Conservation (phyloP, 352 stramenopile genomes). For the Phytophthora chlamydospora region DNA sequence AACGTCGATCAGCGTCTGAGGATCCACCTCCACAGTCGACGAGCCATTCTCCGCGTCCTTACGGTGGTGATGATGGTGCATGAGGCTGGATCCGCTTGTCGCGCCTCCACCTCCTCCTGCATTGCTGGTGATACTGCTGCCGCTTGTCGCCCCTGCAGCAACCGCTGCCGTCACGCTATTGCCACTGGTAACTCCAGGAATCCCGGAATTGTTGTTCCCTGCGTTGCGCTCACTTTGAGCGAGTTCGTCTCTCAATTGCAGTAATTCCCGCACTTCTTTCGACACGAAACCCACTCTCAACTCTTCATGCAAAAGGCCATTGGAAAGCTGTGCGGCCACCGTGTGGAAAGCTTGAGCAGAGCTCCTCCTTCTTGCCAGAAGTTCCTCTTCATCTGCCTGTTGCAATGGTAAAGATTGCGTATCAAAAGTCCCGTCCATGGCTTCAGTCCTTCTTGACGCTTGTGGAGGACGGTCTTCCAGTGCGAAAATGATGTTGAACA, state of each 20-base stretch:
- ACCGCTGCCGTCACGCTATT: slow-evolving; percentile 40
- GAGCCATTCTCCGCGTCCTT: slow-evolving; percentile 43
- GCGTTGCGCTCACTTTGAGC: slow-evolving; percentile 64
- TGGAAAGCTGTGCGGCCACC: slow-evolving; percentile 75
- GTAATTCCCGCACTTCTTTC: slow-evolving; percentile 71
- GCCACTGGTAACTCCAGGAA: slow-evolving; percentile 26
- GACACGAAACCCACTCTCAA: slow-evolving; percentile 82
- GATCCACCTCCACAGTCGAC: slow-evolving; percentile 64
- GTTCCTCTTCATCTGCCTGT: slow-evolving; percentile 39
- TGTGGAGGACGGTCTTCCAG: slow-evolving; percentile 56
- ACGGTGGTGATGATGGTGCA: slow-evolving; percentile 38
- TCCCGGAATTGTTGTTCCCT: slow-evolving; percentile 18
- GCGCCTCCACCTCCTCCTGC: slow-evolving; percentile 10
- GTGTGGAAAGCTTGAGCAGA: slow-evolving; percentile 64
- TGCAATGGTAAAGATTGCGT: slow-evolving; percentile 27
- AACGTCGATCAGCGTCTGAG: slow-evolving; percentile 86
- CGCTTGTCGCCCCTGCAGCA: slow-evolving; percentile 31
- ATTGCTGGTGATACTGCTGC: slow-evolving; percentile 31
- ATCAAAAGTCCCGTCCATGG: slow-evolving; percentile 11
- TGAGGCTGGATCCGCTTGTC: slow-evolving; percentile 30
- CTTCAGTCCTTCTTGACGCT: slow-evolving; percentile 7
- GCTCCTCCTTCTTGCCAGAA: slow-evolving; percentile 39
- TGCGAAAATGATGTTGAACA: slow-evolving; percentile 91
- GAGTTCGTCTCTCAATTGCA: slow-evolving; percentile 83
- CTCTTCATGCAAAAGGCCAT: slow-evolving; percentile 86